Base-by-base conservation (phyloP, 2,329 filamentous ascomycete genomes). In the Xylariaceae sp. region DNA sequence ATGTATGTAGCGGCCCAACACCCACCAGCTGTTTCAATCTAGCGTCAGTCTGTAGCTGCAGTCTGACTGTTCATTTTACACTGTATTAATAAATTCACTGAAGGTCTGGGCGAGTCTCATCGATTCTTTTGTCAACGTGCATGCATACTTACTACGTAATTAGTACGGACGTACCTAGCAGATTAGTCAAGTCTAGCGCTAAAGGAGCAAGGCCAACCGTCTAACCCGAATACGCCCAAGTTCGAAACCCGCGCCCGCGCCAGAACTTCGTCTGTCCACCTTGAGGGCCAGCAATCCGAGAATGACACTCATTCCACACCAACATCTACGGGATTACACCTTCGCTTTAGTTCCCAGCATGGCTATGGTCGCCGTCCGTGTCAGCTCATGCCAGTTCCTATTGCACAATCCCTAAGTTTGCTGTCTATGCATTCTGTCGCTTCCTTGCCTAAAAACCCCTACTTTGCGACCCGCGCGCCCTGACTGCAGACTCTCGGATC, bases 271-370 rank as follows among this genome's bases (percentile, higher is more conserved):
- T n/a, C 5, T 35, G 40, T 48, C 47, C 49, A 57, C 57, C 57
- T 57, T 59, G 57, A 59, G 47, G 57, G 57, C 29, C 51, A 56
- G 43, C 34, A 39, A 50, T 32, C 43, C 42, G 44, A 44, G 44
- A 41, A 49, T 32, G 11, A 32, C 32, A n/a, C n/a, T 30, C 12
- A 45, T 19, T 19, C 19, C 43, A 32, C 7, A 11, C 9, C 12
- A n/a, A 45, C 9, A 32, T 8, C 43, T 45, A 5, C 29, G 11
- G 19, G 43, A 31, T 44, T 29, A 26, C 30, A n/a, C 11, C n/a
- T 31, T 45, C 12, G 30, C 53, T 51, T 34, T 9, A 51, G 29
- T 27, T 39, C 35, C 31, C 47, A 19, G 40, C 49, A 58, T 53
- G 50, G 49, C 53, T 43, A 56, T 29, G 45, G 32, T 27, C 32